phyloP scores from a whole-genome alignment of 768 basidiomycete species.

The Lactarius hengduanensis region DNA sequence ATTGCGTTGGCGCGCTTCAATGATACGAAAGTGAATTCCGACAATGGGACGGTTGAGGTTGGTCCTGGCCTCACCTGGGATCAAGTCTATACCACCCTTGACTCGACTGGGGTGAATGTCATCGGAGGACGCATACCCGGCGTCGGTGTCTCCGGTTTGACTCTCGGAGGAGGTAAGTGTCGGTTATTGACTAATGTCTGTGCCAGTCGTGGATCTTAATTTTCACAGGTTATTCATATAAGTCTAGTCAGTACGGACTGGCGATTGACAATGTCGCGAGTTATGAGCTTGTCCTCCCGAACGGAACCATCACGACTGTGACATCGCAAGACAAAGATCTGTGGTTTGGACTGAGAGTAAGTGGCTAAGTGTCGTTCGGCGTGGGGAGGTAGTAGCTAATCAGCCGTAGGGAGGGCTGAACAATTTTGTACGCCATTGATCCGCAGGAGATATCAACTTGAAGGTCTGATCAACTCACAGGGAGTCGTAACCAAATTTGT shows the following conservation, averaged over 20 bases:
- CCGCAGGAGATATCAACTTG: not conserved
- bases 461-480: not conserved
- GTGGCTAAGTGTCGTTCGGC: not conserved
- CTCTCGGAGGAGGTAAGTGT: conserved; percentile 32
- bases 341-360: conserved; percentile 15
- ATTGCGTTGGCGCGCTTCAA: conserved; percentile 32
- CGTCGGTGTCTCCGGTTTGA: conserved; percentile 32
- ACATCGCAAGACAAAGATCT: conserved; percentile 4
- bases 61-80: conserved; percentile 34
- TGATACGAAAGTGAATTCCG: conserved; percentile 8
- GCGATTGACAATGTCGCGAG: conserved; percentile 37
- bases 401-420: conserved; percentile 6
- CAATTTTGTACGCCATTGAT: conserved; percentile 6
- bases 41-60: conserved; percentile 23
- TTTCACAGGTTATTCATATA: conserved; percentile 34
- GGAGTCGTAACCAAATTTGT: conserved; percentile 17
- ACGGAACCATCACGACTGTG: conserved; percentile 27
- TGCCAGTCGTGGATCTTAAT: not conserved
- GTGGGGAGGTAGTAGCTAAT: not conserved
- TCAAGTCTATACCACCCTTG: conserved; percentile 30
- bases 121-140: conserved; percentile 31
- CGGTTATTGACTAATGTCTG: not conserved
- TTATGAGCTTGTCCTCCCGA: conserved; percentile 34
- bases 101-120: conserved; percentile 29
- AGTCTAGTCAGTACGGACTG: conserved; percentile 37